A percentile compares a stretch with the other conserved stretches of the same genome.
Conservation (phyloP, 2,329 filamentous ascomycete genomes). For the Ascochyta rabiei region DNA sequence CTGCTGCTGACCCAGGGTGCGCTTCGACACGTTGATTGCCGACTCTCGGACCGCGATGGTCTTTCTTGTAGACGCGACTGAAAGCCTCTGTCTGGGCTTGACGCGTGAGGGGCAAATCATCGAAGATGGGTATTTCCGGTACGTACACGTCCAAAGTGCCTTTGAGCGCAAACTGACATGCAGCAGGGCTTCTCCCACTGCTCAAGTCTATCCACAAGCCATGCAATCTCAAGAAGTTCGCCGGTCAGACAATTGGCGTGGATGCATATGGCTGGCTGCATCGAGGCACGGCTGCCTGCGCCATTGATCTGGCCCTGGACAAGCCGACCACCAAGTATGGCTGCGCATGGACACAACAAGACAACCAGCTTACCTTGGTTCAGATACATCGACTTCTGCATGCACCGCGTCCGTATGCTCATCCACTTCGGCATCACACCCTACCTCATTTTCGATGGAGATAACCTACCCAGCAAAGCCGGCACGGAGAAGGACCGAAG, state of each 20-base stretch:
- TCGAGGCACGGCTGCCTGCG: slow-evolving; percentile 86
- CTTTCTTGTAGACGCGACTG: slow-evolving; percentile 21
- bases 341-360: slow-evolving; percentile 8
- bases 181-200: slow-evolving; percentile 80
- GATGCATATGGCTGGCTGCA: slow-evolving; percentile 99
- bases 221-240: slow-evolving; percentile 82
- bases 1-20: slow-evolving; percentile 1
- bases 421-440: slow-evolving; percentile 92
- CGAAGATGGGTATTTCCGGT: slow-evolving; percentile 51
- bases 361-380: slow-evolving; percentile 18
- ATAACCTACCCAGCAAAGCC: slow-evolving; percentile 91
- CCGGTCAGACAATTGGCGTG: slow-evolving; percentile 87
- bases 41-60: slow-evolving; percentile 21
- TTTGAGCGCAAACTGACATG: slow-evolving; percentile 24
- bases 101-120: slow-evolving; percentile 36
- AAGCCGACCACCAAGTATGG: slow-evolving; percentile 85
- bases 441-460: slow-evolving; percentile 95
- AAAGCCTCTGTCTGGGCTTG: slow-evolving; percentile 31
- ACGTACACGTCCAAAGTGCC: slow-evolving; percentile 28
- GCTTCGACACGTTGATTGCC: not conserved
- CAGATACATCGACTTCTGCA: slow-evolving; percentile 87
- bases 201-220: slow-evolving; percentile 96
- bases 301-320: slow-evolving; percentile 85
- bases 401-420: slow-evolving; percentile 92
- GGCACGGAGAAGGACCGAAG: slow-evolving; percentile 79